phyloP scores from a whole-genome alignment of 2,329 filamentous ascomycete genomes.

The Fusarium sp. region DNA sequence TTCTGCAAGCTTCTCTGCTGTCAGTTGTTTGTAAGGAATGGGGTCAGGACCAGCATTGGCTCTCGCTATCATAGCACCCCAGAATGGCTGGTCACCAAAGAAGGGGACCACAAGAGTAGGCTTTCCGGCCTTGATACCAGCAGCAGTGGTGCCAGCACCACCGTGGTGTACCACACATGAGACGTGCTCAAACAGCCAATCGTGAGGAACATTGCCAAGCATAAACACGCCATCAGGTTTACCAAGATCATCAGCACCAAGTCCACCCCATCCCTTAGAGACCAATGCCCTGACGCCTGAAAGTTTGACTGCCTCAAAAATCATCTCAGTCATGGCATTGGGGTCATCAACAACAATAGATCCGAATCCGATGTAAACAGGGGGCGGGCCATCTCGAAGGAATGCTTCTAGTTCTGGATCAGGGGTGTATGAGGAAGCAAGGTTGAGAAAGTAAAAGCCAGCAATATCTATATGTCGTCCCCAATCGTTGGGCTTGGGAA shows the following conservation, averaged over 20 bases:
- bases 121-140: constrained; percentile 81
- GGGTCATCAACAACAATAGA: constrained; percentile 85
- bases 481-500: constrained; percentile 85
- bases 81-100: constrained; percentile 86
- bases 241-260: constrained; percentile 75
- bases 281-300: constrained; percentile 81
- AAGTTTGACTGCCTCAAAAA: constrained; percentile 74
- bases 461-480: constrained; percentile 74
- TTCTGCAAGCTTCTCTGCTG: constrained; percentile 70
- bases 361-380: constrained; percentile 85
- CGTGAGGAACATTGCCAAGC: constrained; percentile 86
- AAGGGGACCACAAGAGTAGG: constrained; percentile 88
- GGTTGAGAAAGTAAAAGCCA: constrained; percentile 79
- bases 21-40: constrained; percentile 74
- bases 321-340: constrained; percentile 72
- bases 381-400: constrained; percentile 73
- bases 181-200: constrained; percentile 87
- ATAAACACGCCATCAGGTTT: constrained; percentile 83
- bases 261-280: constrained; percentile 88
- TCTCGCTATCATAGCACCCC: constrained; percentile 78
- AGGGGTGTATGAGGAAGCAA: constrained; percentile 73
- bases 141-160: constrained; percentile 87
- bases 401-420: constrained; percentile 72
- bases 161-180: constrained; percentile 88
- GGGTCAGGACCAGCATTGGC: constrained; percentile 78